Evolutionary conservation across 805 yeast genomes (phyloP).

Genomic region (Barnettozyma californica): DNA sequence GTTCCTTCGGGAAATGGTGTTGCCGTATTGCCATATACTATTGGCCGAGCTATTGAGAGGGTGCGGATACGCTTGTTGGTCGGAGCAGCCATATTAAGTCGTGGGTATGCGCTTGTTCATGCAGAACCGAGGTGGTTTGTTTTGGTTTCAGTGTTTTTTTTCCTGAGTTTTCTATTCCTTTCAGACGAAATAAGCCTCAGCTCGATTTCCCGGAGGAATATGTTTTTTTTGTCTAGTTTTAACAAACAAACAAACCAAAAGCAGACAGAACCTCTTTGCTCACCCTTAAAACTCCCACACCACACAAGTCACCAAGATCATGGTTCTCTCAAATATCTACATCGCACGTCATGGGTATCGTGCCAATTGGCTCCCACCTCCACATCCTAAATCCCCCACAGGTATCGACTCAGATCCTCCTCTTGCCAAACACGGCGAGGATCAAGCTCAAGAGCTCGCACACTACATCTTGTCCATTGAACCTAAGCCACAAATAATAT

Average conservation of each 20-base stretch:
- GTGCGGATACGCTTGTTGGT: constrained; percentile 32
- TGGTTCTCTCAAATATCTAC: constrained; percentile 54
- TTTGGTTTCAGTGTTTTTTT: not conserved
- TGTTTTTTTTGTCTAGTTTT: too few species aligned
- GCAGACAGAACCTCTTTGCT: too few species aligned
- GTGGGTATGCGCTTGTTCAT: not conserved
- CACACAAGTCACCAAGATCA: constrained; percentile 12
- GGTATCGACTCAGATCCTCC: constrained; percentile 89
- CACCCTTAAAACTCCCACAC: not conserved
- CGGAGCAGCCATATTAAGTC: constrained; percentile 12
- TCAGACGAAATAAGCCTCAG: not conserved
- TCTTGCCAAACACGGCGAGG: constrained; percentile 80
- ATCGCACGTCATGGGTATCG: constrained; percentile 87
- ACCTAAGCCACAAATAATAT: constrained; percentile 64
- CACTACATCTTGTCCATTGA: constrained; percentile 43
- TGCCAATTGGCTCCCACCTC: constrained; percentile 73
- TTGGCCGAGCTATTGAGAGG: constrained; percentile 69
- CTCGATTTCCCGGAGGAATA: not conserved
- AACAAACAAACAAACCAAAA: too few species aligned
- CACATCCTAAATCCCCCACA: constrained; percentile 78
- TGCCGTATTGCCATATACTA: constrained; percentile 78
- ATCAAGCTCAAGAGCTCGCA: constrained; percentile 80
- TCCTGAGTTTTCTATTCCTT: too few species aligned
- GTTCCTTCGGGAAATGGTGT: constrained; percentile 49
- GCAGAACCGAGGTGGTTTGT: not conserved